Evolutionary conservation across 1,284 basidiomycete species (phyloP).

Genomic region (Trametes hirsuta): DNA sequence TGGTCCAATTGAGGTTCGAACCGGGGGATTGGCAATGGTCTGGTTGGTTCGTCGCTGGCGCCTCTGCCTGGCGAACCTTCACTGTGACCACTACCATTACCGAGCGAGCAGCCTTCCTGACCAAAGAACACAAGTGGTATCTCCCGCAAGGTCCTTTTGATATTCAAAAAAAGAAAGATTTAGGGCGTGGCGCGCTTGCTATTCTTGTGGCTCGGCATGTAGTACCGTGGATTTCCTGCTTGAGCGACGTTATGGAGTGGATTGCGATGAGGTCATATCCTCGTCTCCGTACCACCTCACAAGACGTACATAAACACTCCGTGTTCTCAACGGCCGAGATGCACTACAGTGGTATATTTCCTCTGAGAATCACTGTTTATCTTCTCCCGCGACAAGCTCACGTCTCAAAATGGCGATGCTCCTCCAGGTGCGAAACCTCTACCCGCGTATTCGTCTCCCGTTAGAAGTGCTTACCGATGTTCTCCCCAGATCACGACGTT

Average conservation of each 20-base stretch:
- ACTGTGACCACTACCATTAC: not conserved
- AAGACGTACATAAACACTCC: not conserved
- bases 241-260: slow-evolving; percentile 6
- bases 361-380: no score
- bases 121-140: no score
- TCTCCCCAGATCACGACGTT: slow-evolving; percentile 13
- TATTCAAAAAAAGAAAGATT: not conserved
- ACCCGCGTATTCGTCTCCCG: not conserved
- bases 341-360: not conserved
- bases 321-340: no score
- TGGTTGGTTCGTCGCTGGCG: not conserved
- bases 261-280: slow-evolving; percentile 21
- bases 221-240: not conserved
- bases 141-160: no score
- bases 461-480: not conserved
- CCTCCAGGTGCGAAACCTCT: slow-evolving; percentile 10
- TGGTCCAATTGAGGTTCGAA: no score
- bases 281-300: not conserved
- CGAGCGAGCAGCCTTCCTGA: no score
- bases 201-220: not conserved
- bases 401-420: slow-evolving; percentile 22
- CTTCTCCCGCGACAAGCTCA: no score
- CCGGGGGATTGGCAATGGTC: no score
- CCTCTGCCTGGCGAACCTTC: not conserved
- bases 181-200: not conserved